Evolutionary conservation across 352 stramenopile species (phyloP).

Genomic region (Pythium chondricola): DNA sequence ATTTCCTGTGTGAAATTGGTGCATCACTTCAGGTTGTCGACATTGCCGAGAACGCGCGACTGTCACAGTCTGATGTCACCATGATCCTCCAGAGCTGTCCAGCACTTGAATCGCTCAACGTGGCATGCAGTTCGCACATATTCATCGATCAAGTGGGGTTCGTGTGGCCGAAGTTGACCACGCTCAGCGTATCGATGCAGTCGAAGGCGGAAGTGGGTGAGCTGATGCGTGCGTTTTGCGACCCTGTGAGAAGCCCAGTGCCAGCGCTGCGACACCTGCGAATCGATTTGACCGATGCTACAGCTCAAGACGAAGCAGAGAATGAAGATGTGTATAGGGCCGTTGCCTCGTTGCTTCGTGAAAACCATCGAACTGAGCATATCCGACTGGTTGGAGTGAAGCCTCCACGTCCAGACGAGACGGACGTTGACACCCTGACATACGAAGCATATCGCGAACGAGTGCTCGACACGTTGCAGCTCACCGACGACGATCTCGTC

Average conservation of each 20-base stretch:
- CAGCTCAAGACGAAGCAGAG: too few species aligned
- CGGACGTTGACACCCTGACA: background rate
- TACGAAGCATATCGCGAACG: slow-evolving; percentile 1
- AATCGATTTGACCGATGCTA: too few species aligned
- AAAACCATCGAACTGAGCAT: background rate
- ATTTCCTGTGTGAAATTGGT: background rate
- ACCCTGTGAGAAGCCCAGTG: too few species aligned
- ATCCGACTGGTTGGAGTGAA: background rate
- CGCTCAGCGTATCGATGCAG: too few species aligned
- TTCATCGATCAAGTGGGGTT: background rate
- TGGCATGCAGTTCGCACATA: background rate
- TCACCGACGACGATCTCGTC: background rate
- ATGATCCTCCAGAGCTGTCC: background rate
- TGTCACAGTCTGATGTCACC: background rate
- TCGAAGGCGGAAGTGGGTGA: too few species aligned
- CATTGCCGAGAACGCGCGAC: background rate
- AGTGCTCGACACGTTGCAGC: background rate
- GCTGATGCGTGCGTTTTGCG: too few species aligned
- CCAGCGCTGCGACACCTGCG: too few species aligned
- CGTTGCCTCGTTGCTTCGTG: too few species aligned
- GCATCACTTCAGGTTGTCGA: background rate
- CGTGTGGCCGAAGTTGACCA: background rate
- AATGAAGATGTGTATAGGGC: too few species aligned
- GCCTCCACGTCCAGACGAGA: background rate
- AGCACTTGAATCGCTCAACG: background rate